Base-by-base conservation (phyloP, 345 rosid genomes). In the Eucalyptus erythrocorys region DNA sequence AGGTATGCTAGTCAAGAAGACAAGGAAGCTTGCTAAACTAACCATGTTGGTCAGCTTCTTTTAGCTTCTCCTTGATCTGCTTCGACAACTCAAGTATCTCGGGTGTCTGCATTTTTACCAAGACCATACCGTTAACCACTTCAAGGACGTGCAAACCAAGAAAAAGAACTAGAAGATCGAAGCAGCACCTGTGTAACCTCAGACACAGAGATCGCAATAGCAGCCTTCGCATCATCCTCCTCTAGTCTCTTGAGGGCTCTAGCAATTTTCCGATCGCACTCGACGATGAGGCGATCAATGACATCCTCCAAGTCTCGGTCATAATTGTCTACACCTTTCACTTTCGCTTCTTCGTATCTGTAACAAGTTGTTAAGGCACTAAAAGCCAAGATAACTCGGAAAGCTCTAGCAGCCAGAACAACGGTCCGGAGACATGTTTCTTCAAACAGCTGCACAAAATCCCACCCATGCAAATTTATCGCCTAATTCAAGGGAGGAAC, bases 181-280 rank as follows among this genome's bases (percentile, higher is more conserved):
- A 50, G 48, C 47, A 51, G 89, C 86, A 98, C 99, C 99, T 90
- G 99, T 30, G 99, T 98, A 92, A 98, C 99, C 93, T 98, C 97
- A 11, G 99, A 94, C 59, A 98, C 99, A 17, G 99, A 97, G 90
- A 98, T 98, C 21, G 99, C 99, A 91, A 98, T 95, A 37, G 99
- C 99, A 89, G 99, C 99, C 95, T 98, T 98, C 21, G 99, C 99
- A 90, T 98, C 99, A n/a, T 98, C 99, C 90, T 96, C 99, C 91
- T 98, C 99, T 85, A 98, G 99, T 89, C 99, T 98, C 93, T 95
- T 97, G 88, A 98, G 96, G 59, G 99, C 99, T 91, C 99, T 94
- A 88, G 94, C 94, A 87, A 98, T 98, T 93, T 98, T 98, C 91
- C 98, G 94, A 91, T 98, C 99, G 85, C 99, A 98, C 92, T 98